phyloP scores from a whole-genome alignment of 2,329 filamentous ascomycete genomes.

The Pseudonectria foliicola region DNA sequence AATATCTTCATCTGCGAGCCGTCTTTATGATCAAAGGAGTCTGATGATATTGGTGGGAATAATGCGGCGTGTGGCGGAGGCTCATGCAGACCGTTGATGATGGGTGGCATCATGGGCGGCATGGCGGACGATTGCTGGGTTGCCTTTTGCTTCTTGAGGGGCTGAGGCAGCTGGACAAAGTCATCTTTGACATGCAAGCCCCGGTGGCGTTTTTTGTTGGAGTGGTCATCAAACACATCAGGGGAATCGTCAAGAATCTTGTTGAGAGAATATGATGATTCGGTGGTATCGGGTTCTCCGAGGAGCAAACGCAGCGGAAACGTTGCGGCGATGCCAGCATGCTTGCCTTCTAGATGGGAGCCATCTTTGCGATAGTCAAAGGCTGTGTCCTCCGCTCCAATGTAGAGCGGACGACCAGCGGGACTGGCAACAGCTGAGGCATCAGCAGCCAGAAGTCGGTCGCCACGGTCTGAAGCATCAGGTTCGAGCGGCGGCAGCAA shows the following conservation, averaged over 20 bases:
- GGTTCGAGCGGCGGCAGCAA: conserved; percentile 47
- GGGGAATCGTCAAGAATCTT: conserved; percentile 40
- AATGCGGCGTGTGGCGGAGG: conserved; percentile 53
- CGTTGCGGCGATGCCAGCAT: conserved; percentile 16
- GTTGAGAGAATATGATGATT: conserved; percentile 37
- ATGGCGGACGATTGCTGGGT: conserved; percentile 41
- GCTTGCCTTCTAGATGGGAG: conserved; percentile 16
- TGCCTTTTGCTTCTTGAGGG: conserved; percentile 57
- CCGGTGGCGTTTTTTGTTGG: conserved; percentile 49
- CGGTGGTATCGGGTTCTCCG: conserved; percentile 30
- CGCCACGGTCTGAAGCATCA: conserved; percentile 36
- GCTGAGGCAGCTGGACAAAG: conserved; percentile 57
- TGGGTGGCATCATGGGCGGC: conserved; percentile 44
- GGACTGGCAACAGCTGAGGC: conserved; percentile 8
- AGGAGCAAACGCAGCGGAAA: conserved; percentile 35
- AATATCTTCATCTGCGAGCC: conserved; percentile 36
- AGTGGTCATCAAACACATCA: conserved; percentile 37
- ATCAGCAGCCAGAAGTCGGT: conserved; percentile 21
- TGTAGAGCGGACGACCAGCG: conserved; percentile 9
- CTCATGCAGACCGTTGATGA: conserved; percentile 57
- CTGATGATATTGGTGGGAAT: conserved; percentile 57
- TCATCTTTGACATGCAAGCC: conserved; percentile 48
- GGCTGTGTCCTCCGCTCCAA: conserved; percentile 14
- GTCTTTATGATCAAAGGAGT: conserved; percentile 45
- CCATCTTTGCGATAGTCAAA: conserved; percentile 17